Base-by-base conservation (phyloP, 768 basidiomycete species). In the Phylloporus scabripes region DNA sequence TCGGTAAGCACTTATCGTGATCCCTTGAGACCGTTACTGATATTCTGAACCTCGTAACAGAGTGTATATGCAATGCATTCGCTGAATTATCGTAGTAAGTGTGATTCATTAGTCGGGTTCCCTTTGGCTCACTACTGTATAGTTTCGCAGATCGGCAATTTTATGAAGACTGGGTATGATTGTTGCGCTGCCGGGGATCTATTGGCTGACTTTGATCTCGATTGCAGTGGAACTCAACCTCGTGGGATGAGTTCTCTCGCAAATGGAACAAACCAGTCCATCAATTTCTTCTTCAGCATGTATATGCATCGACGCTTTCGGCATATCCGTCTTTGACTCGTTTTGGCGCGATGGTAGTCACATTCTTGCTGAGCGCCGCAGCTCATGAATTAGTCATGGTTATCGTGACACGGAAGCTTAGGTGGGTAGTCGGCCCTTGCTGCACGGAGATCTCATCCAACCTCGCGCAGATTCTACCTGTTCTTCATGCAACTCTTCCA, bases 221-320 rank as follows among this genome's bases (percentile, higher is more conserved):
- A 48, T 18, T 21, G 29, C n/a, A 81, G 88, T 97, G 95, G 95
- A 98, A 98, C 68, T 92, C 92, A 6, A 92, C 87, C 0, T 90
- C 92, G 2, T 93, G 88, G 89, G 95, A 97, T 57, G 92, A 97
- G 67, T 97, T 95, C 66, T 89, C 94, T 4, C 83, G 96, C 38
- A 94, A 95, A 71, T 98, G 96, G 95, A 98, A 98, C 71, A 92
- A 90, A 56, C 95, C 95, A 10, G 95, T 97, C 28, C 85, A 98
- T 57, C 77, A 78, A n/a, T 91, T 91, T 78, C 80, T 99, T 33
- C 77, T 98, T 15, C 83, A 92, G 10, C 96, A 99, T 63, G 93
- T 99, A 28, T 99, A 99, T 59, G 85, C 92, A 3, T 87, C 92
- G 9, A 82, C 90, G 7, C 90, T 95, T 49, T 72, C 79, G 39